Conservation (phyloP, 2,329 filamentous ascomycete species). For the Dryadomyces quercivorus region DNA sequence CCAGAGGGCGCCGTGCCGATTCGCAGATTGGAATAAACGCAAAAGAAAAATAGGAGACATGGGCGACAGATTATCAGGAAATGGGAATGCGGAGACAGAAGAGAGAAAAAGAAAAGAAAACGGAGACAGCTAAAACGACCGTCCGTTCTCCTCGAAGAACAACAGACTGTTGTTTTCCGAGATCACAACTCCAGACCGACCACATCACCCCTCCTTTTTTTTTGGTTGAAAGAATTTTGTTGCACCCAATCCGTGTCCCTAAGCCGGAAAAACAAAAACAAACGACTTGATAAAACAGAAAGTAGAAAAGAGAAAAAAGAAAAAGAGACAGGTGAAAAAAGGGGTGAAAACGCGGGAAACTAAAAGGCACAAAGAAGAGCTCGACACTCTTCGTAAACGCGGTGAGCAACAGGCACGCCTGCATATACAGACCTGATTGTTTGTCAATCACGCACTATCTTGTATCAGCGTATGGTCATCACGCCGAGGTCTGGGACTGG, state of each 20-base stretch:
- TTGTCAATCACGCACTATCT: background rate
- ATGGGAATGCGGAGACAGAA: background rate
- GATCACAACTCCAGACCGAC: constrained; percentile 2
- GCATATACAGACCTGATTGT: background rate
- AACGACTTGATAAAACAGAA: background rate
- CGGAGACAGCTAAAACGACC: background rate
- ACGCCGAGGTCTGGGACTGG: background rate
- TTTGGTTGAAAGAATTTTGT: constrained; percentile 3
- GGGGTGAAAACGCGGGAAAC: background rate
- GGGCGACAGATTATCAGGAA: constrained; percentile 3
- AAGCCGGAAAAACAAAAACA: constrained; percentile 2
- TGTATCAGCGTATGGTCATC: background rate
- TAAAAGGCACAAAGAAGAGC: background rate
- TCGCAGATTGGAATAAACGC: background rate
- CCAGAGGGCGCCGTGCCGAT: background rate
- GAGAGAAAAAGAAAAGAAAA: background rate
- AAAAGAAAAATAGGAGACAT: background rate
- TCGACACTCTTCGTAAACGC: background rate
- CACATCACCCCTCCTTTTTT: background rate
- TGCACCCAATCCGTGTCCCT: constrained; percentile 4
- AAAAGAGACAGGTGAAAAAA: background rate
- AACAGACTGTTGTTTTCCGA: background rate
- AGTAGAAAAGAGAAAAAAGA: background rate
- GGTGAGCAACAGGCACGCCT: background rate
- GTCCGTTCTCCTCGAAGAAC: background rate